These are phyloP conservation scores for Solanum aculeatissimum DNA, from an alignment of 305 asterid genomes.

Conservation along the genomic window DNA sequence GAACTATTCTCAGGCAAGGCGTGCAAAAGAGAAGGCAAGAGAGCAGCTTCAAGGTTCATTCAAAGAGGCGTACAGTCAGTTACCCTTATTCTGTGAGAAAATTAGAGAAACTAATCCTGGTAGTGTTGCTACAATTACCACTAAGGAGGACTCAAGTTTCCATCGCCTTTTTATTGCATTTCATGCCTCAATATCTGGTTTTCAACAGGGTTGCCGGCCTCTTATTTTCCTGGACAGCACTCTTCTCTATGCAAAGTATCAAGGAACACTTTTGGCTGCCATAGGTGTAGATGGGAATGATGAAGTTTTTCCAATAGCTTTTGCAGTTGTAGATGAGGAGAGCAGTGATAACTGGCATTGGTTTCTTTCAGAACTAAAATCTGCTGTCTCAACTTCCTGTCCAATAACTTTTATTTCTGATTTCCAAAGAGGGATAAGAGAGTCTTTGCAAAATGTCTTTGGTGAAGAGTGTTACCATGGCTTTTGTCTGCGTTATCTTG, in stretches of 20 bases:
- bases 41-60: constrained; percentile 14
- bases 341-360: constrained; percentile 8
- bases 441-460: constrained; percentile 5
- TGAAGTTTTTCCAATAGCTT: constrained; percentile 11
- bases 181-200: constrained; percentile 17
- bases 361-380: constrained; percentile 9
- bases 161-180: constrained; percentile 17
- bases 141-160: constrained; percentile 20
- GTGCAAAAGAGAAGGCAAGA: constrained; percentile 12
- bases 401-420: constrained; percentile 7
- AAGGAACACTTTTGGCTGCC: constrained; percentile 15
- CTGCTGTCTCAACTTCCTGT: neutral
- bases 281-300: constrained; percentile 18
- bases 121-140: constrained; percentile 13
- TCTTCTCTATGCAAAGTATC: constrained; percentile 14
- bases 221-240: constrained; percentile 14
- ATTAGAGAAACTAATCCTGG: constrained; percentile 16
- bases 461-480: constrained; percentile 9
- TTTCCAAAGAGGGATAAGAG: constrained; percentile 10
- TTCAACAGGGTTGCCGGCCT: constrained; percentile 12
- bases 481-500: constrained; percentile 8
- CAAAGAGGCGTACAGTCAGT: constrained; percentile 11
- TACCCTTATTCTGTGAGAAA: constrained; percentile 14
- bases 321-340: constrained; percentile 17
- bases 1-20: constrained; percentile 12